Percentiles rank a stretch among this genome's conserved stretches.
phyloP scores from a whole-genome alignment of 139 green algal genomes.

The Penium margaritaceum region DNA sequence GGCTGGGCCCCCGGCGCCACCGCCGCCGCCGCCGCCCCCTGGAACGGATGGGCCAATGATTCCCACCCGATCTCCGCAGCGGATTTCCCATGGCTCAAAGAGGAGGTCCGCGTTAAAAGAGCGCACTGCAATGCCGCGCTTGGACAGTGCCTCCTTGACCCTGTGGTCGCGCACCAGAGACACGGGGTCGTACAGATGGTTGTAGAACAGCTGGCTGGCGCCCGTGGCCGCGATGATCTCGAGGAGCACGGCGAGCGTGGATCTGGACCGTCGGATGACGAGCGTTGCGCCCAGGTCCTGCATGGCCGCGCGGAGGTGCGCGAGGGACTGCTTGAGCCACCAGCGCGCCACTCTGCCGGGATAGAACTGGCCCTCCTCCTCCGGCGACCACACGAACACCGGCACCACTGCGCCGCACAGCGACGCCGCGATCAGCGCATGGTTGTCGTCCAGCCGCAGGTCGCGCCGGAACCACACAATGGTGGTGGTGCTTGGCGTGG shows the following conservation, averaged over 20 bases:
- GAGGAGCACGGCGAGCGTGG: slow-evolving; percentile 56
- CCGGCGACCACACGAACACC: slow-evolving; percentile 78
- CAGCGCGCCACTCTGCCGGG: slow-evolving; percentile 55
- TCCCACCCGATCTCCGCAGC: too few species aligned
- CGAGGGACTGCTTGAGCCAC: slow-evolving; percentile 55
- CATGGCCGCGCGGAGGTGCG: slow-evolving; percentile 55
- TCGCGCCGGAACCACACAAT: slow-evolving; percentile 43
- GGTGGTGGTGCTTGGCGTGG: slow-evolving; percentile 6
- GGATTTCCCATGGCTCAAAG: slow-evolving; percentile 85
- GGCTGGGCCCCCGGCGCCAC: too few species aligned
- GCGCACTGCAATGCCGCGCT: slow-evolving; percentile 47
- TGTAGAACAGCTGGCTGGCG: slow-evolving; percentile 72
- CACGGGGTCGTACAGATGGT: slow-evolving; percentile 88
- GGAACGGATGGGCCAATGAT: too few species aligned
- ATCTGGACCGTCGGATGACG: slow-evolving; percentile 54
- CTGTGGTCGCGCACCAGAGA: slow-evolving; percentile 78
- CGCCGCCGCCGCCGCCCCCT: too few species aligned
- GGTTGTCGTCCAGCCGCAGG: slow-evolving; percentile 43
- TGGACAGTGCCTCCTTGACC: slow-evolving; percentile 62
- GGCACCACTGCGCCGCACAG: slow-evolving; percentile 52
- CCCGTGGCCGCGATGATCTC: slow-evolving; percentile 57
- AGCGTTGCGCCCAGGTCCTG: slow-evolving; percentile 63
- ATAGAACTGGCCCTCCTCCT: slow-evolving; percentile 92
- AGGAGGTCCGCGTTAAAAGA: slow-evolving; percentile 82
- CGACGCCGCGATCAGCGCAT: slow-evolving; percentile 43